Base-by-base conservation (phyloP, 2,329 filamentous ascomycete species). In the Colletotrichum sojae region DNA sequence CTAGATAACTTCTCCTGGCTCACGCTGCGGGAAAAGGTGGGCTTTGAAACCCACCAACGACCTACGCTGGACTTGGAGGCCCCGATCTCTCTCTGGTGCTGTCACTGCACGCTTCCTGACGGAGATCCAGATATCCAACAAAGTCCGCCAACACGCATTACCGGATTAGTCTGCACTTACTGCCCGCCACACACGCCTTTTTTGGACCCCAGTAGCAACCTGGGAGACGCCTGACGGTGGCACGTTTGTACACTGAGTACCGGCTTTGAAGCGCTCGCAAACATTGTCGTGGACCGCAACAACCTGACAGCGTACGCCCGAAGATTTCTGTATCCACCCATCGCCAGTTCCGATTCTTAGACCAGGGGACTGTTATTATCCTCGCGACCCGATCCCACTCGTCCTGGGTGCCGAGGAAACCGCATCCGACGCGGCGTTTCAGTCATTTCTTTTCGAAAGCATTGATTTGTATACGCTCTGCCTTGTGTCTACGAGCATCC, bases 171-270 rank as follows among this genome's bases (percentile, higher is more conserved):
- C 45, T 27, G 20, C 49, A 52, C 45, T 27, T 52, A 18, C 22
- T 43, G 39, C 39, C 46, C 31, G 40, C 15, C 45, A 27, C 18
- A 27, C 40, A 27, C 27, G 49, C 60, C 31, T 31, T 13, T 58
- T 13, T 59, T n/a, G 25, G 45, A 56, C 22, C 67, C 51, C 60
- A 56, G 13, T 43, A 60, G 25, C 55, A 45, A 36, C 31, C 9
- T 36, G 31, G 31, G 10, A 39, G 8, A 27, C 54, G 56, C 62
- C 61, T 67, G 55, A 69, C n/a, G 40, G 51, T 12, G 61, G 49
- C 36, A 59, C 46, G 60, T 66, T 69, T 69, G 67, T 55, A 51
- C 15, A 43, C 13, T 40, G 25, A 12, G 52, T 16, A 39, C 58
- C 36, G 40, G 18, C 36, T 60, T 52, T 22, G 61, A 36, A 36